Evolutionary conservation across 139 green algal species (phyloP).

Genomic region (Chloropicon primus): DNA sequence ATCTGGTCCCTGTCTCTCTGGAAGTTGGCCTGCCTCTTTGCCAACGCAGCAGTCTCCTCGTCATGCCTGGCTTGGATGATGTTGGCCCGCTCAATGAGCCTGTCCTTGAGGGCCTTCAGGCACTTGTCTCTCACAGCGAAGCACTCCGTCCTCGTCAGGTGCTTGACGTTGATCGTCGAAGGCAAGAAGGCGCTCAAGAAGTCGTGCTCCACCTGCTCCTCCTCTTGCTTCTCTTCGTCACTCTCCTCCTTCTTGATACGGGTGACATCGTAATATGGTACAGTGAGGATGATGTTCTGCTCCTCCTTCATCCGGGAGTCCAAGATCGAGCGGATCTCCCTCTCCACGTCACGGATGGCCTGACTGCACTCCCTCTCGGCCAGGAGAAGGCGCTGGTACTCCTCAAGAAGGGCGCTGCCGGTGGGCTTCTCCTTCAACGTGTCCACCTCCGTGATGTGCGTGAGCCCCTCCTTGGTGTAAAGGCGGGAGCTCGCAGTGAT

Average conservation of each 20-base stretch:
- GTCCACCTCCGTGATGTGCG: conserved; percentile 49
- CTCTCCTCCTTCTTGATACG: conserved; percentile 46
- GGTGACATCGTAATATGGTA: conserved; percentile 69
- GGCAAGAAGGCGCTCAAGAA: conserved; percentile 67
- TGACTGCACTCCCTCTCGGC: conserved; percentile 57
- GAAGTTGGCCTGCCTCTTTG: conserved; percentile 55
- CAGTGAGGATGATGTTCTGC: conserved; percentile 12
- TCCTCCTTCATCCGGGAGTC: conserved; percentile 12
- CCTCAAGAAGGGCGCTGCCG: conserved; percentile 38
- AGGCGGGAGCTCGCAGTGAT: conserved; percentile 36
- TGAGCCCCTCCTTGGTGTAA: conserved; percentile 54
- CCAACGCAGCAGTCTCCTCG: conserved; percentile 51
- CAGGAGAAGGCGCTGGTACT: conserved; percentile 47
- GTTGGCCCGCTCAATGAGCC: conserved; percentile 67
- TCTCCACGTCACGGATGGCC: conserved; percentile 53
- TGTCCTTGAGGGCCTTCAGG: conserved; percentile 67
- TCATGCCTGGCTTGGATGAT: conserved; percentile 69
- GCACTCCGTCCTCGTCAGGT: conserved; percentile 35
- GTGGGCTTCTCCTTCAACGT: conserved; percentile 34
- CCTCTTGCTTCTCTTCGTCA: conserved; percentile 42
- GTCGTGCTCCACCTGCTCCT: conserved; percentile 36
- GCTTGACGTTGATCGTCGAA: conserved; percentile 29
- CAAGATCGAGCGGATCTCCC: conserved; percentile 52
- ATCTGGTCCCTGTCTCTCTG: conserved; percentile 65
- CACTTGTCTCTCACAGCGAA: conserved; percentile 51